Base-by-base conservation (phyloP, 106 monocot genomes). In the Iris macrosiphon region DNA sequence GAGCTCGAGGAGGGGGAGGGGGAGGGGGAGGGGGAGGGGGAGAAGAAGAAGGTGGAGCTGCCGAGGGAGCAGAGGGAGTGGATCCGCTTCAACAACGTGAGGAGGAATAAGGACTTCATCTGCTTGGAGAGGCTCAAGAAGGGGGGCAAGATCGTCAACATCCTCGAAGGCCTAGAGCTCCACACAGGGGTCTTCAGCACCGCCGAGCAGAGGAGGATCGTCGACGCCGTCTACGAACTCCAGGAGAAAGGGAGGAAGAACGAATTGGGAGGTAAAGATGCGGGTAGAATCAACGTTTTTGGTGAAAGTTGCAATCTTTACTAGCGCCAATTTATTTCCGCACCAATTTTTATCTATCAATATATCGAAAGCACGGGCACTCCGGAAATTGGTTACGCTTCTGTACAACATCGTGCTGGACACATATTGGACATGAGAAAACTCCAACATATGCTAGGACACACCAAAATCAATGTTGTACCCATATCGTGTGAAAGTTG, bases 121-220 rank as follows among this genome's bases (percentile, higher is more conserved):
- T 85, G 67, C 47, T 47, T 82, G 31, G 89, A 95, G 69, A 95
- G 82, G 65, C 65, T 95, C 3, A 57, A 57, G n/a, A n/a, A n/a
- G n/a, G 56, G 48, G 15, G 79, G 85, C 40, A 82, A 46, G 69
- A 45, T 72, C 9, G 61, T 65, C 3, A 95, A 95, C 48, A 76
- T 95, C 19, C 55, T 85, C 2, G 74, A 71, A 0, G 85, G 95
- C 14, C 56, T 96, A 20, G 95, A 96, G 71, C 68, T 96, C 17
- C 95, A 96, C 44, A 67, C 75, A 19, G 85, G 89, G 8, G 82
- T 96, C 19, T 96, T 96, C 41, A 96, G 85, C 56, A 75, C 70
- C 1, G 71, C 59, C 1, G 95, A 95, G 74, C 89, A 89, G 79
- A 79, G 77, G 56, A 70, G 82, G 40, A 95, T 95, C 12, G 89